These are phyloP conservation scores for Wickerhamiella sergipiensis DNA, from an alignment of 805 yeast genomes.

Conservation along the genomic window DNA sequence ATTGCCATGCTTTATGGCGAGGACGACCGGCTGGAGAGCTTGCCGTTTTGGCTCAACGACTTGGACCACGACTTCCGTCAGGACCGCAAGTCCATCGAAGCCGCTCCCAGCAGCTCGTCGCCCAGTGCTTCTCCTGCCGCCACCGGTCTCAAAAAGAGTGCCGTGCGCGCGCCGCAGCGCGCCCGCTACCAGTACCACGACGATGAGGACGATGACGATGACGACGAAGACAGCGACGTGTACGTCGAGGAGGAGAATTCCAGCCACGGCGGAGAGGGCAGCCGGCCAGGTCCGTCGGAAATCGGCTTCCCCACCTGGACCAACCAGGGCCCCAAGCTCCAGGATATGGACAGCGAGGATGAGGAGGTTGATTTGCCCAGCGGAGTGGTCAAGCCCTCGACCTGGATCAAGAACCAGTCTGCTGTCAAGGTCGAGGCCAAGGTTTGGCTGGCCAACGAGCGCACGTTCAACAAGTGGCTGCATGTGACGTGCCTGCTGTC, in stretches of 20 bases:
- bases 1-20: conserved; percentile 77
- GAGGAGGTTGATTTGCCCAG: conserved; percentile 77
- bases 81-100: conserved; percentile 33
- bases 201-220: conserved; percentile 35
- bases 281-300: not conserved
- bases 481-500: conserved; percentile 77
- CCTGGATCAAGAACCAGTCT: conserved; percentile 73
- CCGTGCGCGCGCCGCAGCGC: not conserved
- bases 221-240: conserved; percentile 36
- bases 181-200: conserved; percentile 20
- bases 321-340: conserved; percentile 13
- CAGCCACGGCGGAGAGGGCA: not conserved
- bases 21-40: conserved; percentile 74
- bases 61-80: conserved; percentile 33
- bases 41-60: conserved; percentile 93
- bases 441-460: conserved; percentile 96
- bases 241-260: conserved; percentile 11
- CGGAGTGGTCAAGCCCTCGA: conserved; percentile 75
- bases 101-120: not conserved
- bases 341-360: conserved; percentile 60
- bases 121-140: not conserved
- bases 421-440: conserved; percentile 92
- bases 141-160: not conserved
- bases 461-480: conserved; percentile 93
- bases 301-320: conserved; percentile 21